Percentiles rank a stretch among this genome's conserved stretches.
Evolutionary conservation across 2,329 filamentous ascomycete species (phyloP).

Genomic region (Arthrobotrys iridis): DNA sequence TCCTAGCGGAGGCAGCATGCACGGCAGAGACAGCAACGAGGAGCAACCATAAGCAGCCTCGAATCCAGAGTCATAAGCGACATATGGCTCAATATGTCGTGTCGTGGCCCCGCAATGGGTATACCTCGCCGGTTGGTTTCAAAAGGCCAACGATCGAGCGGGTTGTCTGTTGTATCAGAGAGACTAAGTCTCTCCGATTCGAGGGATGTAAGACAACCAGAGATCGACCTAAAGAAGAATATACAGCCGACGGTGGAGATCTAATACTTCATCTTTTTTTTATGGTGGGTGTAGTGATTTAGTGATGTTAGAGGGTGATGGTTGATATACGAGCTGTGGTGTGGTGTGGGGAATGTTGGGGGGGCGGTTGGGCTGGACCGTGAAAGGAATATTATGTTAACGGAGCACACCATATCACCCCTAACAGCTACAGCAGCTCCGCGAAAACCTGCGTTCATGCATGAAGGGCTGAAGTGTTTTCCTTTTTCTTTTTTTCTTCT

Average conservation of each 20-base stretch:
- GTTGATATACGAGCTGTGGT: conserved; percentile 19
- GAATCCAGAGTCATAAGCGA: neutral
- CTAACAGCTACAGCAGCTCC: conserved; percentile 28
- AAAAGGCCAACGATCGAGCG: too few relatives aligned
- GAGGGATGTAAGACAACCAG: neutral
- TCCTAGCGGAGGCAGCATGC: neutral
- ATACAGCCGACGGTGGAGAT: conserved; percentile 5
- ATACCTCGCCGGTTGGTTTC: too few relatives aligned
- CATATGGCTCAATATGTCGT: conserved; percentile 6
- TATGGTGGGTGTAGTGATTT: conserved; percentile 22
- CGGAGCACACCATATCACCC: conserved; percentile 34
- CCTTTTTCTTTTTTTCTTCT: neutral
- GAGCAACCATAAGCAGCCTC: neutral
- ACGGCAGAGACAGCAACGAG: neutral
- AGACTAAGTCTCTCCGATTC: neutral
- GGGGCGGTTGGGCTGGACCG: conserved; percentile 23
- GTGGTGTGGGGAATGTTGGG: conserved; percentile 9
- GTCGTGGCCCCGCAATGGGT: neutral
- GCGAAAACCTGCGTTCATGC: conserved; percentile 50
- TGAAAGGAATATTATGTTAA: conserved; percentile 1
- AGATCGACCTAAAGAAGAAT: conserved; percentile 35
- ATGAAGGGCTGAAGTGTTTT: conserved; percentile 22
- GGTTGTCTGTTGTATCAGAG: neutral
- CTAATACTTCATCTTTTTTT: neutral
- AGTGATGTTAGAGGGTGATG: conserved; percentile 12